Evolutionary conservation across 2,329 filamentous ascomycete species (phyloP).

Genomic region (Aaosphaeria arxii): DNA sequence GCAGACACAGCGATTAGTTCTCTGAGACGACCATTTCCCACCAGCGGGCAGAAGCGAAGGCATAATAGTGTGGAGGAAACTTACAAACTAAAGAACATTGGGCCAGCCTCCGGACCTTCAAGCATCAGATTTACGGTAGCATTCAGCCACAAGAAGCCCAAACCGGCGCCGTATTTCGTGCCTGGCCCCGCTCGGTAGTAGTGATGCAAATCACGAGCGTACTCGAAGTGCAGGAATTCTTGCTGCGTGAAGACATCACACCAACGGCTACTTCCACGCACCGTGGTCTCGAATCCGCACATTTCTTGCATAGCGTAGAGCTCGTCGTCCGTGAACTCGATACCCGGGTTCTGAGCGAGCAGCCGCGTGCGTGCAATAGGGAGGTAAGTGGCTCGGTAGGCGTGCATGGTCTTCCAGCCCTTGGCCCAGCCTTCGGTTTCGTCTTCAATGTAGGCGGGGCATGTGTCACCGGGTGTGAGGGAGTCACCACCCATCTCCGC

Average conservation of each 20-base stretch:
- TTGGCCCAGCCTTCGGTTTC: conserved; percentile 47
- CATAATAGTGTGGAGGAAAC: neutral
- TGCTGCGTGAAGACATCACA: conserved; percentile 54
- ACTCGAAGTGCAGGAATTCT: conserved; percentile 57
- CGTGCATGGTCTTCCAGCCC: conserved; percentile 46
- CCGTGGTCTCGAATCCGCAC: conserved; percentile 58
- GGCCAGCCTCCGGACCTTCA: conserved; percentile 43
- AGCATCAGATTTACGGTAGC: conserved; percentile 51
- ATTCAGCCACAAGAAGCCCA: conserved; percentile 60
- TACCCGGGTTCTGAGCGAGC: conserved; percentile 38
- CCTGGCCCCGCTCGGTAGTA: conserved; percentile 60
- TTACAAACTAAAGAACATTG: conserved; percentile 57
- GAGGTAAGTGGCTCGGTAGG: conserved; percentile 50
- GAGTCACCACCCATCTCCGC: conserved; percentile 52
- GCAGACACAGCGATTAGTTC: neutral
- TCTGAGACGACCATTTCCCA: neutral
- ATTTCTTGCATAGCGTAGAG: conserved; percentile 61
- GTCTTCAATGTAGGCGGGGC: conserved; percentile 39
- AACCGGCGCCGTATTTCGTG: conserved; percentile 50
- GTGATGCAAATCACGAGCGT: conserved; percentile 57
- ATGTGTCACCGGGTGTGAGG: conserved; percentile 53
- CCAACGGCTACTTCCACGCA: conserved; percentile 54
- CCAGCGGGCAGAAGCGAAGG: no score
- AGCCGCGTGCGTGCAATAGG: conserved; percentile 46
- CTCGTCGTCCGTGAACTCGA: conserved; percentile 46